phyloP scores from a whole-genome alignment of 2,329 filamentous ascomycete species.

The Xylaria sp. region DNA sequence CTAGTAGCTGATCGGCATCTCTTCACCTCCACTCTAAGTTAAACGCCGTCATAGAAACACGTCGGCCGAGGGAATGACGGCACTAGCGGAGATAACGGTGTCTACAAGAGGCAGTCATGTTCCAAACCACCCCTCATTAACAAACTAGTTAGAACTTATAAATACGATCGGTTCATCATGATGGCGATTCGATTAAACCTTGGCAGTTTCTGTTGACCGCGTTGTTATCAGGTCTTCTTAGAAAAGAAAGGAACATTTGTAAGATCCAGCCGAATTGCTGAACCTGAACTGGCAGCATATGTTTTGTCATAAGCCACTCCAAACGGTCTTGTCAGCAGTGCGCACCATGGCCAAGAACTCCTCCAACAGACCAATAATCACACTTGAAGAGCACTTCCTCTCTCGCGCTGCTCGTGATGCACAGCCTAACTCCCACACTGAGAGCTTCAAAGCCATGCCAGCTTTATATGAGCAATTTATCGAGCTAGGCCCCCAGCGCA shows the following conservation, averaged over 20 bases:
- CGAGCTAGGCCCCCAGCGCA: slow-evolving; percentile 32
- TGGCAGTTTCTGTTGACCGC: not conserved
- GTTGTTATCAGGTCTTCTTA: not conserved
- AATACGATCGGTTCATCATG: not conserved
- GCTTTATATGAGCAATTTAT: slow-evolving; percentile 24
- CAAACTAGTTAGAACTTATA: not conserved
- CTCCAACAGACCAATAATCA: slow-evolving; percentile 34
- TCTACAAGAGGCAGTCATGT: not conserved
- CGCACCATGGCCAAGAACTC: not conserved
- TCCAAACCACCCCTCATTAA: not conserved
- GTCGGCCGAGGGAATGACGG: not conserved
- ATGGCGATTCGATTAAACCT: not conserved
- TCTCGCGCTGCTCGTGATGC: slow-evolving; percentile 28
- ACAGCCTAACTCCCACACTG: slow-evolving; percentile 21
- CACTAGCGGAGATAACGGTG: slow-evolving; percentile 16
- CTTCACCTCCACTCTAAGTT: not conserved
- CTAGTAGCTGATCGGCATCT: not conserved
- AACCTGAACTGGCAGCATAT: not conserved
- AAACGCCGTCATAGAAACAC: not conserved
- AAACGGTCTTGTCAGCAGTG: not conserved
- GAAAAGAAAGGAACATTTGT: not conserved
- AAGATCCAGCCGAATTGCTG: not conserved
- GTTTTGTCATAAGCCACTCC: not conserved
- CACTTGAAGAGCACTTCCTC: slow-evolving; percentile 41
- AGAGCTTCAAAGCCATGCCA: slow-evolving; percentile 19